Conservation (phyloP, 345 rosid species). For the Nasturtium officinale region DNA sequence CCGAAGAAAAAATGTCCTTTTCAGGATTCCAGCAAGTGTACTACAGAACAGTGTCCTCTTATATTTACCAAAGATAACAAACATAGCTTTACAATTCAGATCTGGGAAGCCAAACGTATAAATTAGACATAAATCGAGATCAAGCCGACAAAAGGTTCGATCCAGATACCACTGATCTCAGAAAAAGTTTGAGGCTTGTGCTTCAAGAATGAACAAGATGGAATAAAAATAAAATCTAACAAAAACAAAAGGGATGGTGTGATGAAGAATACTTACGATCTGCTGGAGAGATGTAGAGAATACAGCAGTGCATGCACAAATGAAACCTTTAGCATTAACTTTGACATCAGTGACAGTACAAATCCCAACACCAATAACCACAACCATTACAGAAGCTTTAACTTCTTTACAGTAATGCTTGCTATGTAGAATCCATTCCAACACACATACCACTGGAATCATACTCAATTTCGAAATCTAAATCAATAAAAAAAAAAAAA, state of each 20-base stretch:
- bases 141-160: not conserved
- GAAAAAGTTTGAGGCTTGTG: constrained; percentile 8
- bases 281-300: constrained; percentile 89
- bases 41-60: not conserved
- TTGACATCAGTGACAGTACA: constrained; percentile 97
- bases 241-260: not conserved
- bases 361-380: constrained; percentile 87
- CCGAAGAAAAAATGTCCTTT: not conserved
- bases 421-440: constrained; percentile 93
- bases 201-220: not conserved
- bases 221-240: not conserved
- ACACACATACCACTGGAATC: constrained; percentile 93
- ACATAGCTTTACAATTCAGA: constrained; percentile 15
- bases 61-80: not conserved
- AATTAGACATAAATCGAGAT: not conserved
- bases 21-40: not conserved
- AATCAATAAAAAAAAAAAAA: not conserved
- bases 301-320: constrained; percentile 85
- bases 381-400: constrained; percentile 76
- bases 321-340: constrained; percentile 88
- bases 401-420: constrained; percentile 81
- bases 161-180: constrained; percentile 3
- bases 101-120: not conserved
- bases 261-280: constrained; percentile 63
- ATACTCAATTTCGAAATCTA: constrained; percentile 94